Conservation (phyloP, 1,284 basidiomycete genomes). For the Megacollybia platyphylla region DNA sequence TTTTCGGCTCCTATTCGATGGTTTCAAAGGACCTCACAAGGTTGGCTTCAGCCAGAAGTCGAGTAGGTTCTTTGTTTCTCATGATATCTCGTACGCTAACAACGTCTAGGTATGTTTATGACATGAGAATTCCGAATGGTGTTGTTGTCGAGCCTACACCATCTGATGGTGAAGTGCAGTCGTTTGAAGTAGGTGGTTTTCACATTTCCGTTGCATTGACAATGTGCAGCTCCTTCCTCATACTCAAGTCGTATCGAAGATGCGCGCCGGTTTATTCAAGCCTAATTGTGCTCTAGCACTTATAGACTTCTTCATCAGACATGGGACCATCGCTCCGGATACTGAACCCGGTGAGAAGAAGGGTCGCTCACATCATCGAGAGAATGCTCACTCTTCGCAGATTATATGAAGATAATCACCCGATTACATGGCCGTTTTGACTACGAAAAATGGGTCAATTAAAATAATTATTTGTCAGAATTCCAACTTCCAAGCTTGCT, state of each 20-base stretch:
- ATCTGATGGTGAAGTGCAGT: constrained; percentile 87
- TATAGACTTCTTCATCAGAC: constrained; percentile 74
- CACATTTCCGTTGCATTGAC: not conserved
- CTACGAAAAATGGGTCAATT: constrained; percentile 38
- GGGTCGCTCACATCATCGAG: too few relatives aligned
- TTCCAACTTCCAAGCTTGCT: not conserved
- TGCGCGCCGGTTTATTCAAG: constrained; percentile 69
- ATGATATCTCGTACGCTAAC: constrained; percentile 2
- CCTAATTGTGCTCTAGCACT: constrained; percentile 80
- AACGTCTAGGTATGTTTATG: constrained; percentile 62
- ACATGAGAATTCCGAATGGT: constrained; percentile 54
- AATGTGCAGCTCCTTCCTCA: constrained; percentile 17
- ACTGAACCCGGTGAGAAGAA: constrained; percentile 36
- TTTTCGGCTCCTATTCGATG: not conserved
- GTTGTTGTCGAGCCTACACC: constrained; percentile 60
- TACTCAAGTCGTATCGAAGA: constrained; percentile 36
- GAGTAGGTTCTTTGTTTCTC: constrained; percentile 34
- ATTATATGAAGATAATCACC: constrained; percentile 61
- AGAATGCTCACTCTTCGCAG: constrained; percentile 4
- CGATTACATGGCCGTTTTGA: constrained; percentile 62
- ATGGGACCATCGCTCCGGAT: constrained; percentile 66
- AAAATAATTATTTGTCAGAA: too few relatives aligned
- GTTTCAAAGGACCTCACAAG: constrained; percentile 42
- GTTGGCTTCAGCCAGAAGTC: constrained; percentile 83
- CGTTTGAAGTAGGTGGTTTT: constrained; percentile 51